Evolutionary conservation across 2,329 filamentous ascomycete species (phyloP).

Genomic region (Bipolaris cookei): DNA sequence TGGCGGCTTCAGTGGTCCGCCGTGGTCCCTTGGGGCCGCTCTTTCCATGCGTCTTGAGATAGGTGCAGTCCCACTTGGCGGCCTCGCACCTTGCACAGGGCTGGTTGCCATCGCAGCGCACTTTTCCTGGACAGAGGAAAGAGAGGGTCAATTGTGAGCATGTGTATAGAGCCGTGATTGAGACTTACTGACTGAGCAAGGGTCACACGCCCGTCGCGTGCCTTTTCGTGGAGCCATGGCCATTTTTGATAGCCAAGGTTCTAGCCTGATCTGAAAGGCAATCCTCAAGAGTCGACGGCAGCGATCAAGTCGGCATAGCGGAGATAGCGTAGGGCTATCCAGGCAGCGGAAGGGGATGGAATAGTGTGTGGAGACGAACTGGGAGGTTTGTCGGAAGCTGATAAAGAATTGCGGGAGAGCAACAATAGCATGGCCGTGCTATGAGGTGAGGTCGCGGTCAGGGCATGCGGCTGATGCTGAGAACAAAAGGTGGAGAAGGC

Average conservation of each 20-base stretch:
- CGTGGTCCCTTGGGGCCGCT: conserved; percentile 46
- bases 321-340: conserved; percentile 12
- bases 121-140: conserved; percentile 25
- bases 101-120: conserved; percentile 44
- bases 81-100: conserved; percentile 44
- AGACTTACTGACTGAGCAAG: conserved; percentile 39
- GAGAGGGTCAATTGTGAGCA: conserved; percentile 1
- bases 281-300: conserved; percentile 26
- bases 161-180: not conserved
- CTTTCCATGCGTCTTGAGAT: conserved; percentile 47
- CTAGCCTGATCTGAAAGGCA: conserved; percentile 23
- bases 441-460: conserved; percentile 23
- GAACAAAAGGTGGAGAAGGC: conserved; percentile 38
- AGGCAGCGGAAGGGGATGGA: conserved; percentile 6
- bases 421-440: conserved; percentile 11
- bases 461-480: conserved; percentile 35
- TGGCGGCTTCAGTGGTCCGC: conserved; percentile 44
- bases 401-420: conserved; percentile 9
- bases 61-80: conserved; percentile 47
- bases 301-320: conserved; percentile 31
- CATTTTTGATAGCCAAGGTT: conserved; percentile 25
- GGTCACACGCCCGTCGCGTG: conserved; percentile 46
- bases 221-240: conserved; percentile 44
- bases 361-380: conserved; percentile 16
- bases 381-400: conserved; percentile 18